Percentiles rank a stretch among this genome's conserved stretches.
Evolutionary conservation across 2,329 filamentous ascomycete species (phyloP).

Genomic region (Periconia sp.): DNA sequence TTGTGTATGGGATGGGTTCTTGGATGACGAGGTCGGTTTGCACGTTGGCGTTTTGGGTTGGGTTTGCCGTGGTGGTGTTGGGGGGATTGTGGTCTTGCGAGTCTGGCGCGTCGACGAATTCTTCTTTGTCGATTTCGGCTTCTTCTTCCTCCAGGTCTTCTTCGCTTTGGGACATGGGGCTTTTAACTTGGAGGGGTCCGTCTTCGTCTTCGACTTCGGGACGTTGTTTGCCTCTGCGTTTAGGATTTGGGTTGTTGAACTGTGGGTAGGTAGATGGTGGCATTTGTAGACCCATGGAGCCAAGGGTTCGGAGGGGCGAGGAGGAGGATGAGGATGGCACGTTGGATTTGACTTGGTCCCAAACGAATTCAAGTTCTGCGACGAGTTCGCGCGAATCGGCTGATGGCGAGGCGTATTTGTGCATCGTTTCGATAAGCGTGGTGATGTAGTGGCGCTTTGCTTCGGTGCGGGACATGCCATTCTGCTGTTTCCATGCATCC

Average conservation of each 20-base stretch:
- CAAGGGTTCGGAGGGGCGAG: constrained; percentile 41
- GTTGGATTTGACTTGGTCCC: constrained; percentile 95
- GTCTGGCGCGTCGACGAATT: constrained; percentile 53
- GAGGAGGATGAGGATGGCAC: constrained; percentile 61
- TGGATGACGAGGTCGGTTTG: constrained; percentile 14
- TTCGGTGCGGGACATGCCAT: constrained; percentile 80
- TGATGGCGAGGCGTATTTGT: constrained; percentile 84
- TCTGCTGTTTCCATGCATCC: constrained; percentile 94
- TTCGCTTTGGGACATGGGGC: constrained; percentile 76
- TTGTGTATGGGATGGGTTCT: constrained; percentile 12
- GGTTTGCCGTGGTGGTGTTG: neutral
- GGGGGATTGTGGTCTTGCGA: constrained; percentile 38
- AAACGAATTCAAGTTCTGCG: constrained; percentile 95
- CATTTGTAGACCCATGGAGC: constrained; percentile 35
- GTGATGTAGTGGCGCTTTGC: constrained; percentile 94
- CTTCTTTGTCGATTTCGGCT: constrained; percentile 39
- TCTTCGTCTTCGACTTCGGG: constrained; percentile 7
- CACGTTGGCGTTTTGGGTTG: constrained; percentile 28
- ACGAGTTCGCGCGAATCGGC: constrained; percentile 85
- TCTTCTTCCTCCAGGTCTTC: constrained; percentile 53
- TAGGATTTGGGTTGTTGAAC: constrained; percentile 46
- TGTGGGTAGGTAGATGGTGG: constrained; percentile 25
- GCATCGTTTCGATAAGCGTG: constrained; percentile 94
- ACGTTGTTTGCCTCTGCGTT: constrained; percentile 33
- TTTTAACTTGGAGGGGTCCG: constrained; percentile 61